Evolutionary conservation across 164 flowering plant species (phyloP), one percentile per base, ranked within the genome.

Genomic region (Nymphaea thermarum): DNA sequence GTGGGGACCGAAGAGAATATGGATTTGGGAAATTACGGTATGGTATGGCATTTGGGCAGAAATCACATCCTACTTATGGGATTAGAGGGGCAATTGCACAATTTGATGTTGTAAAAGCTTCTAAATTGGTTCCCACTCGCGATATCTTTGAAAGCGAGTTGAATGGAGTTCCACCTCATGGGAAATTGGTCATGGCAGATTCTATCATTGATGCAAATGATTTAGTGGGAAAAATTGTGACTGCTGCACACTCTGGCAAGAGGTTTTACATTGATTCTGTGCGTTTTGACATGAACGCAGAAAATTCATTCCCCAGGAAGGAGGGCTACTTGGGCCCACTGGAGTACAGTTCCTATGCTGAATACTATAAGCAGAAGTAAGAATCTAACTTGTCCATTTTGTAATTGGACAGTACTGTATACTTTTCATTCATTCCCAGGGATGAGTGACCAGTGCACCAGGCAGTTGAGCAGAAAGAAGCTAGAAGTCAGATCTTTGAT

Each of bases 181-280:
- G 82, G 14, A 83, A 80, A 67, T 62, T 95, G 75, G 63, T 85
- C 76, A 82, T 92, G 94, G 96, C 97, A 63, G 96, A 90, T 86
- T 77, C 84, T 57, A 82, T 74, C 73, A 64, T 74, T 15, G 66
- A 64, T 71, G 83, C 77, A 2, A 84, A 85, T 69, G 88, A 84
- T 74, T 78, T 95, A 65, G 84, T 89, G 4, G 98, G 98, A 42
- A 85, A 82, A 79, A 90, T 95, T 71, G 90, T 95, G 42, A 95
- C 99, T 55, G 98, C 99, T 74, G 99, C 93, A 75, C 99, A 95
- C 78, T 95, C 99, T 15, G 99, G 99, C 66, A 95, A 95, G 84
- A 82, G 99, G 76, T 92, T 95, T 79, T 95, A 87, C 79, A 97
- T 95, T 66, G 98, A 92, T 78, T 90, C 91, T 25, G 83, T 92